Conservation (phyloP, 2,329 filamentous ascomycete genomes). For the Arthrocladium fulminans region DNA sequence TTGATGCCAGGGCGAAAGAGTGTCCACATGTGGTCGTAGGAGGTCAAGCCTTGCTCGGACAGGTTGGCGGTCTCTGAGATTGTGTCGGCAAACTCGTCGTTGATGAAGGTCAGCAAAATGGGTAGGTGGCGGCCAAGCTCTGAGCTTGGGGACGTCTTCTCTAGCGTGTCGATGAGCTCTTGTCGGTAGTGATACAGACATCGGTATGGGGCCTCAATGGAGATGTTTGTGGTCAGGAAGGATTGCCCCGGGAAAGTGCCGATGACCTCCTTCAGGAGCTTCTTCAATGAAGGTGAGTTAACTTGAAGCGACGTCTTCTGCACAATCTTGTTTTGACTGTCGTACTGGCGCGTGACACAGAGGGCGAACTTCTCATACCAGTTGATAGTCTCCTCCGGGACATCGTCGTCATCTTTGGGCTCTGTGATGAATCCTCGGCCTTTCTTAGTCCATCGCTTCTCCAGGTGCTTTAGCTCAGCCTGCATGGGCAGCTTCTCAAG, state of each 20-base stretch:
- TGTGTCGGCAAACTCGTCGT: conserved; percentile 67
- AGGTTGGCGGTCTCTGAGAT: conserved; percentile 76
- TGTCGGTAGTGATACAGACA: conserved; percentile 73
- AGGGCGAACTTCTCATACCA: conserved; percentile 9
- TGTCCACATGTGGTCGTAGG: conserved; percentile 81
- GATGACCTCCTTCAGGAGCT: conserved; percentile 62
- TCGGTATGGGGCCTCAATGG: conserved; percentile 60
- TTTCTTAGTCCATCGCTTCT: conserved; percentile 10
- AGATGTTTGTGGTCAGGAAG: conserved; percentile 69
- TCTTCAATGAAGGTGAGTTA: conserved; percentile 69
- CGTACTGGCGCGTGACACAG: conserved; percentile 2
- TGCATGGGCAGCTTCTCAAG: conserved; percentile 9
- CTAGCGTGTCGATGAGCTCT: conserved; percentile 53
- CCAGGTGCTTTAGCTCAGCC: conserved; percentile 7
- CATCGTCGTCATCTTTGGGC: conserved; percentile 8
- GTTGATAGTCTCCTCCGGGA: conserved; percentile 6
- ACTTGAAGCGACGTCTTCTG: conserved; percentile 61
- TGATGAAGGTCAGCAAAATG: conserved; percentile 63
- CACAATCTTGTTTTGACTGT: conserved; percentile 1
- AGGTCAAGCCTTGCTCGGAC: conserved; percentile 52
- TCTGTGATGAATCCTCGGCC: conserved; percentile 5
- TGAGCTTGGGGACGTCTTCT: conserved; percentile 34
- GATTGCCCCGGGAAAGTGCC: conserved; percentile 69
- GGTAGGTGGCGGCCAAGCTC: conserved; percentile 48
- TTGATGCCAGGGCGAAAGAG: conserved; percentile 81